Conservation (phyloP, 805 yeast genomes). For the Hanseniaspora mollemarum region DNA sequence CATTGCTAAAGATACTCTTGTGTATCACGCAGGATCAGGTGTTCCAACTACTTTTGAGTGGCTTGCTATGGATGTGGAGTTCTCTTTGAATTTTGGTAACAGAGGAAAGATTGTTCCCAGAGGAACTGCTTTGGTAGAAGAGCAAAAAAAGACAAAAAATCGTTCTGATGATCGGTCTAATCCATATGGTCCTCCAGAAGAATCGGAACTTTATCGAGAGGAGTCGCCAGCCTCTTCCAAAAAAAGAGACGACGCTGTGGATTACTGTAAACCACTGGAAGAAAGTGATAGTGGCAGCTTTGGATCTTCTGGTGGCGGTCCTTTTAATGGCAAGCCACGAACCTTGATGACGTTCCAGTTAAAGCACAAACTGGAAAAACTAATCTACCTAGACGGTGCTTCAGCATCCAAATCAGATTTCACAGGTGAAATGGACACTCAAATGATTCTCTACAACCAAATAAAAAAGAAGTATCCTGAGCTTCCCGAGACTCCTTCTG, state of each 20-base stretch:
- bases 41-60: slow-evolving; percentile 45
- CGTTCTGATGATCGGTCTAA: slow-evolving; percentile 14
- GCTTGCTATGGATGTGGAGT: slow-evolving; percentile 56
- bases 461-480: slow-evolving; percentile 15
- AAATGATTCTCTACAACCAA: slow-evolving; percentile 33
- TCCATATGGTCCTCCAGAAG: no score
- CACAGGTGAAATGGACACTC: slow-evolving; percentile 55
- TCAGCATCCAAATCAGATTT: slow-evolving; percentile 46
- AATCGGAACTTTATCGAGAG: no score
- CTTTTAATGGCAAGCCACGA: slow-evolving; percentile 17
- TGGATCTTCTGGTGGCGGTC: not conserved
- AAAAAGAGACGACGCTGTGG: not conserved
- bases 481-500: not conserved
- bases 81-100: slow-evolving; percentile 41
- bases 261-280: not conserved
- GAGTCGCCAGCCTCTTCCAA: no score
- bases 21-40: slow-evolving; percentile 45
- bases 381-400: slow-evolving; percentile 53
- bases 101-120: slow-evolving; percentile 19
- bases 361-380: slow-evolving; percentile 37
- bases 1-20: slow-evolving; percentile 46
- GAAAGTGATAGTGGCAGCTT: no score
- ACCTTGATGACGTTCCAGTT: slow-evolving; percentile 39
- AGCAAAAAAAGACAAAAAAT: slow-evolving; percentile 20
- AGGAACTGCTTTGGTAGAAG: slow-evolving; percentile 1